Evolutionary conservation across 306 rosid species (phyloP).

Genomic region (Potentilla sterilis): DNA sequence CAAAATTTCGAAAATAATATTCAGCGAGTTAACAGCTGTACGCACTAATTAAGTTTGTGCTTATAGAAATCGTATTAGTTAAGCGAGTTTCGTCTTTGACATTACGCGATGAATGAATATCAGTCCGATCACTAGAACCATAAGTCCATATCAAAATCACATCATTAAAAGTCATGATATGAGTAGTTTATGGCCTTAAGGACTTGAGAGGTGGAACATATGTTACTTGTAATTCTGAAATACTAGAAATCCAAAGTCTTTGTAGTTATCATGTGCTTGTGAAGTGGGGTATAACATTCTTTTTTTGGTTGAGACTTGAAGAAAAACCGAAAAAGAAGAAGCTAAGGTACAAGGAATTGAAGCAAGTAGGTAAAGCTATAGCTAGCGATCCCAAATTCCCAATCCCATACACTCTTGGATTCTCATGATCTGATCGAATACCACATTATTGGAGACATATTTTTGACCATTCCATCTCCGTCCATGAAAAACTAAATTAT

Average conservation of each 20-base stretch:
- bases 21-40: not conserved
- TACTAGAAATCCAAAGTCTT: not conserved
- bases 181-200: not conserved
- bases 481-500: not conserved
- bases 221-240: constrained; percentile 12
- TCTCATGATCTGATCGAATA: constrained; percentile 25
- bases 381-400: constrained; percentile 8
- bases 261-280: constrained; percentile 7
- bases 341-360: constrained; percentile 27
- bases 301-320: constrained; percentile 30
- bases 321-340: constrained; percentile 3
- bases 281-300: constrained; percentile 36
- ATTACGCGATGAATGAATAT: not conserved
- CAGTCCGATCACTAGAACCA: not conserved
- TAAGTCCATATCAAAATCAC: not conserved
- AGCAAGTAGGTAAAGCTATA: constrained; percentile 14
- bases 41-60: too few relatives aligned
- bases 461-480: constrained; percentile 21
- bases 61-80: not conserved
- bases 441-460: constrained; percentile 15
- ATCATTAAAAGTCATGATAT: not conserved
- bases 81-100: not conserved
- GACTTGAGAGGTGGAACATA: not conserved
- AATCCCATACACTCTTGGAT: constrained; percentile 23
- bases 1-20: too few relatives aligned